These are phyloP conservation scores for Bullera alba DNA, from an alignment of 768 basidiomycete species.

Conservation along the genomic window DNA sequence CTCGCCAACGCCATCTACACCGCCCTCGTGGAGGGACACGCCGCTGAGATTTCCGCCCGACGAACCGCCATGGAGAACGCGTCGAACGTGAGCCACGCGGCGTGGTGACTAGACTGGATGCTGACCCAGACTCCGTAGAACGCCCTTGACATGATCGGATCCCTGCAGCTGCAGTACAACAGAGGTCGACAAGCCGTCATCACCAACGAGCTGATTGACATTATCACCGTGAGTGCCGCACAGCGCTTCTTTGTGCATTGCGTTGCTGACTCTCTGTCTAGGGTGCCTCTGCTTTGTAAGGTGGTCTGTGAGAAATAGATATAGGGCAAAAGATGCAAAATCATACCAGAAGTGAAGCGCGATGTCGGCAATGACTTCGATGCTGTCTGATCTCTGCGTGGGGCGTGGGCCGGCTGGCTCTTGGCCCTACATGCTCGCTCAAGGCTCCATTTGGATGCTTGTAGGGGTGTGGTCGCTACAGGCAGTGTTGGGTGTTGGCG, in stretches of 20 bases:
- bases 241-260: no score
- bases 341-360: no score
- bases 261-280: slow-evolving; percentile 1
- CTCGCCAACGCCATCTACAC: slow-evolving; percentile 95
- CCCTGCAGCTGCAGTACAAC: slow-evolving; percentile 90
- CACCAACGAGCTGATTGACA: slow-evolving; percentile 52
- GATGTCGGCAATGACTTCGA: no score
- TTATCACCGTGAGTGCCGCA: slow-evolving; percentile 32
- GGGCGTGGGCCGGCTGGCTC: no score
- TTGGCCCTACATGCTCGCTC: no score
- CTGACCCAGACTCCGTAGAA: slow-evolving; percentile 51
- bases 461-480: no score
- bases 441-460: no score
- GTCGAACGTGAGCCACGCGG: slow-evolving; percentile 56
- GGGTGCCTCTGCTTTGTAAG: slow-evolving; percentile 41
- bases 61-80: slow-evolving; percentile 99
- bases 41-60: slow-evolving; percentile 70
- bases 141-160: slow-evolving; percentile 82
- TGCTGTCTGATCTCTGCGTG: no score
- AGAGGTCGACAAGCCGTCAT: slow-evolving; percentile 97
- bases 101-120: not conserved
- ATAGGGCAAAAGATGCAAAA: no score
- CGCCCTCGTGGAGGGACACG: slow-evolving; percentile 87
- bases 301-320: no score
- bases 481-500: no score